phyloP scores from a whole-genome alignment of 306 rosid genomes.

The Datisca glomerata region DNA sequence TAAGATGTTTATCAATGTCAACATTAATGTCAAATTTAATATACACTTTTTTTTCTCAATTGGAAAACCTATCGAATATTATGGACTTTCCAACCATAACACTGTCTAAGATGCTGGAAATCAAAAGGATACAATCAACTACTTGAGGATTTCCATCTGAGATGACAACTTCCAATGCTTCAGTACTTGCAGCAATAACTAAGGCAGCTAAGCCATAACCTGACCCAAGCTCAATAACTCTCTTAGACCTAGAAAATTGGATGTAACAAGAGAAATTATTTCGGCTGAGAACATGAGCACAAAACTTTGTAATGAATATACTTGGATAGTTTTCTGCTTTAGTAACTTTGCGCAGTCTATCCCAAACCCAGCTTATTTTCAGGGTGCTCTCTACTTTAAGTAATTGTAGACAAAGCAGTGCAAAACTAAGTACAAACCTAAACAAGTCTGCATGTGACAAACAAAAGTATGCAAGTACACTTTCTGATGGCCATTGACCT shows the following conservation, averaged over 20 bases:
- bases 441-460: conserved; percentile 45
- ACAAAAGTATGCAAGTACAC: conserved; percentile 82
- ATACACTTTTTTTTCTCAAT: no score
- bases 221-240: conserved; percentile 86
- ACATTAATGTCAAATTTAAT: no score
- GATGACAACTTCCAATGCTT: conserved; percentile 73
- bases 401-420: no score
- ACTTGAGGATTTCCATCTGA: conserved; percentile 96
- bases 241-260: conserved; percentile 49
- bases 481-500: conserved; percentile 99
- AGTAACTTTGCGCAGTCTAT: no score
- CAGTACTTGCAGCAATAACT: conserved; percentile 66
- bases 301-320: background rate
- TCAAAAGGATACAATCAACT: conserved; percentile 76
- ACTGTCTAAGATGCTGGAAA: no score
- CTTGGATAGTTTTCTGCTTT: no score
- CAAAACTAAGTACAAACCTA: conserved; percentile 58
- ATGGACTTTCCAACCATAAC: no score
- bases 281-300: no score
- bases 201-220: conserved; percentile 94
- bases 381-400: no score
- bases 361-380: no score
- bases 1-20: no score
- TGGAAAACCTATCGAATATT: background rate
- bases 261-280: conserved; percentile 7